A percentile compares a stretch with the other conserved stretches of the same genome.
phyloP scores from a whole-genome alignment of 2,329 filamentous ascomycete species.

The Hypocrella siamensis region DNA sequence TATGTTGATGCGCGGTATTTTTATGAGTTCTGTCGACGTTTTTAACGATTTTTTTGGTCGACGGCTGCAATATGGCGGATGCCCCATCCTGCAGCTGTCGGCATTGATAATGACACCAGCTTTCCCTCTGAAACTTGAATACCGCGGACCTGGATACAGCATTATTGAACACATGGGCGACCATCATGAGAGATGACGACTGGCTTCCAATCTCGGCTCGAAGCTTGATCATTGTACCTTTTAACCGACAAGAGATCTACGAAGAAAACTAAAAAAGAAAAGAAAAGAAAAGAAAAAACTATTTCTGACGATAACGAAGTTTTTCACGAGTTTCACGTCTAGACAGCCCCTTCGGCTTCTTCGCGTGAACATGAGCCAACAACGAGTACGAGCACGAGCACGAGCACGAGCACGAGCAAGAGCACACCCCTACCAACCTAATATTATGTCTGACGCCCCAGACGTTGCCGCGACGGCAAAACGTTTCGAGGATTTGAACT shows the following conservation, averaged over 20 bases:
- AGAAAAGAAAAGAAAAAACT: constrained; percentile 2
- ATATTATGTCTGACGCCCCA: too few species aligned
- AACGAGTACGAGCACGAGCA: constrained; percentile 12
- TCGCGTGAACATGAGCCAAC: constrained; percentile 13
- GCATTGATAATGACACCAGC: constrained; percentile 21
- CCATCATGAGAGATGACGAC: constrained; percentile 20
- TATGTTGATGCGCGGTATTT: too few species aligned
- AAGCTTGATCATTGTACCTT: constrained; percentile 4
- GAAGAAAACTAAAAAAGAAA: constrained; percentile 2
- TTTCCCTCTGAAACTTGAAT: constrained; percentile 19
- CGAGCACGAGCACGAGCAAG: constrained; percentile 17
- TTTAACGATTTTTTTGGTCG: too few species aligned
- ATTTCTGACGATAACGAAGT: constrained; percentile 29
- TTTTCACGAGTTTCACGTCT: constrained; percentile 30
- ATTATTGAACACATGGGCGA: constrained; percentile 24
- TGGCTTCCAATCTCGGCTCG: constrained; percentile 11
- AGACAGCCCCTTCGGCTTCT: constrained; percentile 23
- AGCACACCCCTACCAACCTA: too few species aligned
- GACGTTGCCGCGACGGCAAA: too few species aligned
- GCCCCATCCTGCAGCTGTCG: neutral
- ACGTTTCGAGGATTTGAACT: too few species aligned
- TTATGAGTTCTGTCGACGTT: too few species aligned
- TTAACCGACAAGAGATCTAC: constrained; percentile 5
- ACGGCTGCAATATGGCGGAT: neutral
- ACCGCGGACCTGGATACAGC: constrained; percentile 22